phyloP scores from a whole-genome alignment of 495 filamentous ascomycete species.

The Peziza echinospora region DNA sequence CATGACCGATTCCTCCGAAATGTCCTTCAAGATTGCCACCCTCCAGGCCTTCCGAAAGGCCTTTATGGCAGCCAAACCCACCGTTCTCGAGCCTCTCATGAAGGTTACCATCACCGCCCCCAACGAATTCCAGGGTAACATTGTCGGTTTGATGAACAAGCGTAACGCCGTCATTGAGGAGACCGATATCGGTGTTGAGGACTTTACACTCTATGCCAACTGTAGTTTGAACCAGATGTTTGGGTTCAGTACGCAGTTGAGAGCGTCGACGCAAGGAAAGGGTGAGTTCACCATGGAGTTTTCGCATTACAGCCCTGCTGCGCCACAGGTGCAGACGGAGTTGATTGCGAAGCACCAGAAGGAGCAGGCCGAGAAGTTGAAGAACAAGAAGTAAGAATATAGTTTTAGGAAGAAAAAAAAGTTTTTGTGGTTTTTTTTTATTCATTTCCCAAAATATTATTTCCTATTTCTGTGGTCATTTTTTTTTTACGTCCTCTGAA shows the following conservation, averaged over 20 bases:
- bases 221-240: conserved; percentile 94
- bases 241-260: conserved; percentile 72
- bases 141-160: conserved; percentile 90
- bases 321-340: conserved; percentile 85
- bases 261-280: conserved; percentile 93
- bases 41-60: conserved; percentile 95
- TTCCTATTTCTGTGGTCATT: too few species aligned
- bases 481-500: too few species aligned
- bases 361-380: conserved; percentile 53
- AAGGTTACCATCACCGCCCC: conserved; percentile 92
- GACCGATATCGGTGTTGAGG: conserved; percentile 81
- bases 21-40: conserved; percentile 91
- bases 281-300: conserved; percentile 99
- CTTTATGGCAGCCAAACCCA: conserved; percentile 54
- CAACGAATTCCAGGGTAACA: conserved; percentile 92
- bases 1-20: conserved; percentile 95
- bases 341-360: conserved; percentile 73
- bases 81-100: conserved; percentile 90
- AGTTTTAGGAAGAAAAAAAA: too few species aligned
- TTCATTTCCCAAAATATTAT: too few species aligned
- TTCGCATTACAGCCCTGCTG: conserved; percentile 74
- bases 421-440: too few species aligned
- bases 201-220: conserved; percentile 86
- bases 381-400: too few species aligned
- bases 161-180: conserved; percentile 86